These are phyloP conservation scores for Calonectria pauciramosa DNA, from an alignment of 2,329 filamentous ascomycete genomes.

Conservation along the genomic window DNA sequence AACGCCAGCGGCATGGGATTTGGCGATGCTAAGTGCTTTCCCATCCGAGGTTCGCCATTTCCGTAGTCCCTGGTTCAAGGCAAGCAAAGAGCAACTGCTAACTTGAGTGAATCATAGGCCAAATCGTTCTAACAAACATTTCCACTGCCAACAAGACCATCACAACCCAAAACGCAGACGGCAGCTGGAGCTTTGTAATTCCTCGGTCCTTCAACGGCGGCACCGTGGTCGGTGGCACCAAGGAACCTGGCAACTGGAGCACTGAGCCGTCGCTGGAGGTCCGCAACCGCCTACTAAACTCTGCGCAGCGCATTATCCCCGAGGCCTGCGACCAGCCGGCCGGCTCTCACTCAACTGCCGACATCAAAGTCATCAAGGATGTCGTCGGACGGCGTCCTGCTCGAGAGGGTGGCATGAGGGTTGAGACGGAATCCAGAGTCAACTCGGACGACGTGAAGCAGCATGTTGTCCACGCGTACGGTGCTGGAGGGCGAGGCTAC, in stretches of 20 bases:
- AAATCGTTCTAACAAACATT: conserved; percentile 55
- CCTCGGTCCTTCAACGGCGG: conserved; percentile 73
- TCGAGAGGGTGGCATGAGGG: conserved; percentile 62
- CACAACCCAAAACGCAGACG: conserved; percentile 74
- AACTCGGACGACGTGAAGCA: conserved; percentile 16
- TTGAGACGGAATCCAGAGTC: conserved; percentile 41
- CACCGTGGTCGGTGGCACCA: conserved; percentile 76
- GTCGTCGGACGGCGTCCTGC: conserved; percentile 62
- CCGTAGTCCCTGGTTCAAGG: no score
- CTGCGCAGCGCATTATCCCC: conserved; percentile 29
- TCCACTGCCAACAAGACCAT: conserved; percentile 55
- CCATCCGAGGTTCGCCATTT: conserved; percentile 47
- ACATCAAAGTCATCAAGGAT: conserved; percentile 60
- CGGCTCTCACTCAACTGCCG: neutral
- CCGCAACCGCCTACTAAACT: conserved; percentile 49
- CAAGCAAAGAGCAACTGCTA: rapidly evolving
- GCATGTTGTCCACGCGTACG: conserved; percentile 68
- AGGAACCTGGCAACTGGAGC: conserved; percentile 71
- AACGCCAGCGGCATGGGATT: conserved; percentile 54
- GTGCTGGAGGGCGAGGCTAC: conserved; percentile 71
- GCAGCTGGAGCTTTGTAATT: conserved; percentile 73
- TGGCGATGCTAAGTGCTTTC: conserved; percentile 49
- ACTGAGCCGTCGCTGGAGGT: conserved; percentile 61
- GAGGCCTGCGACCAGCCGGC: conserved; percentile 20
- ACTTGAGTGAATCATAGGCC: conserved; percentile 43